phyloP scores from a whole-genome alignment of 106 monocot genomes.

The Dendrobium chrysotoxum region DNA sequence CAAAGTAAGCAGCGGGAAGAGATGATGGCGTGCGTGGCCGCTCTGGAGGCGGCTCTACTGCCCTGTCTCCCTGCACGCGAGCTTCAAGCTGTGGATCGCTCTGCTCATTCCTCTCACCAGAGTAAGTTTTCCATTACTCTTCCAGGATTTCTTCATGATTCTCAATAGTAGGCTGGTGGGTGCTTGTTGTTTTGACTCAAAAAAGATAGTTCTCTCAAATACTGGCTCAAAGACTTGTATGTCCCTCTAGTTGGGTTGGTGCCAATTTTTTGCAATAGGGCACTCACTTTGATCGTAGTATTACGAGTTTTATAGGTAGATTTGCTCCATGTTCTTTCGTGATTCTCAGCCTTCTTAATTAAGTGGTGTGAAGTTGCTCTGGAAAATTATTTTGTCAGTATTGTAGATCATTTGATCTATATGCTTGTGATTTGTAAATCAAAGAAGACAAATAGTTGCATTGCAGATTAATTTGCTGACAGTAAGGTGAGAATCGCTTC shows the following conservation, averaged over 20 bases:
- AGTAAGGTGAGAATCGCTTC: too few relatives aligned
- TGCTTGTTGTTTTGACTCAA: background rate
- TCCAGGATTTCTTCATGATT: background rate
- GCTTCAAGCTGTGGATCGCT: slow-evolving; percentile 92
- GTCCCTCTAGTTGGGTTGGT: too few relatives aligned
- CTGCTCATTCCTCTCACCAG: slow-evolving; percentile 84
- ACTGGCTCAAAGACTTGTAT: background rate
- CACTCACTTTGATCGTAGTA: too few relatives aligned
- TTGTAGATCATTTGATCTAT: too few relatives aligned
- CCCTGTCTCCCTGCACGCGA: slow-evolving; percentile 94
- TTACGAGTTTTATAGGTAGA: too few relatives aligned
- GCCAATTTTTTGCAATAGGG: background rate
- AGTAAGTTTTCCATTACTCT: slow-evolving; percentile 28
- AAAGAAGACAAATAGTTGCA: too few relatives aligned
- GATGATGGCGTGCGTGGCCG: slow-evolving; percentile 60
- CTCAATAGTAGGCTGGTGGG: background rate
- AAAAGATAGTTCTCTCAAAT: background rate
- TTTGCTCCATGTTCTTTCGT: too few relatives aligned
- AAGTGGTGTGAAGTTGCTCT: too few relatives aligned
- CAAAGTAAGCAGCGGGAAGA: slow-evolving; percentile 43
- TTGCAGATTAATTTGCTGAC: too few relatives aligned
- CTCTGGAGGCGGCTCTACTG: slow-evolving; percentile 81
- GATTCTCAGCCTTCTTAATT: too few relatives aligned
- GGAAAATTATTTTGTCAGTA: too few relatives aligned
- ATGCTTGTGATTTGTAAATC: too few relatives aligned